phyloP scores from a whole-genome alignment of 345 rosid genomes.

The rapeseed (Brassica napus) region Da-Ae NC_063437.1:13070001-13070500 shows the following conservation, averaged over 20 bases:
- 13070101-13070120: background rate
- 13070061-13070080: background rate
- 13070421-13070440: background rate
- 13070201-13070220: background rate
- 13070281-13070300: background rate
- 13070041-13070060: background rate
- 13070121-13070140: background rate
- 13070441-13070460: no score
- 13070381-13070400: background rate
- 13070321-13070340: background rate
- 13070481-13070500: no score
- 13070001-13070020: background rate
- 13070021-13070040: slow-evolving; percentile 4
- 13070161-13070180: background rate
- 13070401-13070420: background rate
- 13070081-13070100: background rate
- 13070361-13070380: background rate
- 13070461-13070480: no score
- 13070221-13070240: background rate
- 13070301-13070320: background rate
- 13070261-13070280: background rate
- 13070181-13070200: background rate
- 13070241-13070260: background rate
- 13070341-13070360: background rate
- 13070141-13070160: background rate